A percentile compares a stretch with the other conserved stretches of the same genome.
phyloP scores from a whole-genome alignment of 441 rosid genomes.

The Theobroma grandiflorum region DNA sequence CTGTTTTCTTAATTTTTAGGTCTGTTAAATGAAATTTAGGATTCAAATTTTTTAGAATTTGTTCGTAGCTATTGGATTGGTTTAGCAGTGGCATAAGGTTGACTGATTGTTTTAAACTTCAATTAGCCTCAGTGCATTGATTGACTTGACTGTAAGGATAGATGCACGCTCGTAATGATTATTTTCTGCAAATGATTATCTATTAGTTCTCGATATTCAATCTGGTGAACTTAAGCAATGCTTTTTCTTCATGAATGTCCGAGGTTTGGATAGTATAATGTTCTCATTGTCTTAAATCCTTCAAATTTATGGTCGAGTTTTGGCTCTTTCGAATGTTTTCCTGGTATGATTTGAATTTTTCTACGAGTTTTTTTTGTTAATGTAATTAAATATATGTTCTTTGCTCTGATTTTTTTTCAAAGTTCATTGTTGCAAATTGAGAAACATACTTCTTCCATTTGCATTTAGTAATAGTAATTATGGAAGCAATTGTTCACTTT shows the following conservation, averaged over 20 bases:
- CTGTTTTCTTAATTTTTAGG: neutral
- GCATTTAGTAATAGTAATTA: neutral
- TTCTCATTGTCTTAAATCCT: neutral
- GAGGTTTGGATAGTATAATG: neutral
- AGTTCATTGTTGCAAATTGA: neutral
- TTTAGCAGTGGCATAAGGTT: conserved; percentile 15
- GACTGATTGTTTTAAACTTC: neutral
- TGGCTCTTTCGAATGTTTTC: neutral
- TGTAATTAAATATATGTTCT: neutral
- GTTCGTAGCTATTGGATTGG: conserved; percentile 15
- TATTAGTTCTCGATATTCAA: neutral
- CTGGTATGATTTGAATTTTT: neutral
- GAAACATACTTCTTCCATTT: neutral
- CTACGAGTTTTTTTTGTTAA: no score
- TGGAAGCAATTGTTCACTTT: neutral
- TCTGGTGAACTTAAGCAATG: neutral
- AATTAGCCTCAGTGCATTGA: neutral
- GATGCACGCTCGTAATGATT: neutral
- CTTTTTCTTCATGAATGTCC: neutral
- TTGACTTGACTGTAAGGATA: conserved; percentile 14
- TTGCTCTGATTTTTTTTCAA: neutral
- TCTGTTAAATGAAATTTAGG: neutral
- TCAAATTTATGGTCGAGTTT: neutral
- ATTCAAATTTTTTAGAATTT: neutral
- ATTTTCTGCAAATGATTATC: neutral